Evolutionary conservation across 495 filamentous ascomycete species (phyloP).

Genomic region (Lichina pygmaea): DNA sequence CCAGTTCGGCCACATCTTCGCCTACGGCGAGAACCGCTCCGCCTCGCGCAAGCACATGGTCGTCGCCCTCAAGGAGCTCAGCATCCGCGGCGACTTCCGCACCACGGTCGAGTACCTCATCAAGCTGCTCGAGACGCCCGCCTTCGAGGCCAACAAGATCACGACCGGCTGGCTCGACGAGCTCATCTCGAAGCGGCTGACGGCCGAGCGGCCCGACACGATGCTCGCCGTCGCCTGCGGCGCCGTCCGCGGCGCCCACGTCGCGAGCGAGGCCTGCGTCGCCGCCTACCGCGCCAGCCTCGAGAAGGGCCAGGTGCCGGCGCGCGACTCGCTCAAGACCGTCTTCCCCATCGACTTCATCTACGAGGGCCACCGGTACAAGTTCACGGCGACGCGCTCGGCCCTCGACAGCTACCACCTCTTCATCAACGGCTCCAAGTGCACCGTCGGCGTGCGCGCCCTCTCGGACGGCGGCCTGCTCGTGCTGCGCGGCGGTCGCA

Average conservation of each 20-base stretch:
- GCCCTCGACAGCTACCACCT: constrained; percentile 88
- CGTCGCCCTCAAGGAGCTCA: constrained; percentile 90
- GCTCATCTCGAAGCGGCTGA: constrained; percentile 92
- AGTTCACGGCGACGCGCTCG: constrained; percentile 91
- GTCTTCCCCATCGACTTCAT: constrained; percentile 98
- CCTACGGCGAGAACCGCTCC: constrained; percentile 87
- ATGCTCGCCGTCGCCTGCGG: constrained; percentile 79
- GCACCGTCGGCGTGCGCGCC: constrained; percentile 74
- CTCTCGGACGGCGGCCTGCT: constrained; percentile 89
- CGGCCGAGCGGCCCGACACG: constrained; percentile 80
- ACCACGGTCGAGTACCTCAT: constrained; percentile 98
- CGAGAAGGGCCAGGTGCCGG: constrained; percentile 92
- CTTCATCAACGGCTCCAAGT: constrained; percentile 98
- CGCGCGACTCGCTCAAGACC: constrained; percentile 89
- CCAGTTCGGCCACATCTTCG: constrained; percentile 98
- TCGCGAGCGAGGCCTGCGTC: constrained; percentile 68
- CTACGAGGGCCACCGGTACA: constrained; percentile 86
- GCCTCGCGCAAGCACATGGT: constrained; percentile 99
- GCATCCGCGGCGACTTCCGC: constrained; percentile 96
- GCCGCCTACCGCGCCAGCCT: constrained; percentile 65
- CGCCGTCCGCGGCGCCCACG: constrained; percentile 83
- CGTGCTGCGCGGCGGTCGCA: constrained; percentile 64
- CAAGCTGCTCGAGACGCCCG: constrained; percentile 92
- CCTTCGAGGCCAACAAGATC: constrained; percentile 97
- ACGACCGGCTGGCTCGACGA: constrained; percentile 98